Evolutionary conservation across 306 rosid species (phyloP).

Genomic region (Pyrus communis): DNA sequence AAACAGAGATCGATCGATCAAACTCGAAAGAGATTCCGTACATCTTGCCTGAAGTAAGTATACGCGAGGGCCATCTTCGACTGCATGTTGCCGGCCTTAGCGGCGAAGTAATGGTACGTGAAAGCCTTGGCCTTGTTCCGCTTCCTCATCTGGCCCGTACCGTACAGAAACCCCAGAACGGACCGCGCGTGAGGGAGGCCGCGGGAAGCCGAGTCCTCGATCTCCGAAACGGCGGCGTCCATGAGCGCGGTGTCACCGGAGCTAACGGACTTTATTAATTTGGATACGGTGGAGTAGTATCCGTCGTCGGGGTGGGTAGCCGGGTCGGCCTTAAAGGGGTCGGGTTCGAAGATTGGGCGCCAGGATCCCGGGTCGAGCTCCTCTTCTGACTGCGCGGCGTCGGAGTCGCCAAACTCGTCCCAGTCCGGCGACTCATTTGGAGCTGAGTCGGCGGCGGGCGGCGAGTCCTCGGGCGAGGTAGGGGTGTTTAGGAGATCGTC

Average conservation of each 20-base stretch:
- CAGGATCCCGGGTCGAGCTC: constrained; percentile 92
- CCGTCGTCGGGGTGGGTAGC: constrained; percentile 20
- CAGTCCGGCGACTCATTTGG: constrained; percentile 58
- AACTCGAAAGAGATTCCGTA: constrained; percentile 15
- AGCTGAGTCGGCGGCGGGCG: constrained; percentile 38
- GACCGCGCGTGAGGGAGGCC: constrained; percentile 69
- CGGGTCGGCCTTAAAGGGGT: constrained; percentile 20
- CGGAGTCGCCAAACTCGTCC: constrained; percentile 88
- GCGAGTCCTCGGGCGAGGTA: constrained; percentile 30
- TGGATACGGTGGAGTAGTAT: constrained; percentile 51
- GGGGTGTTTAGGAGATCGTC: constrained; percentile 61
- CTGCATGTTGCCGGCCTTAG: constrained; percentile 75
- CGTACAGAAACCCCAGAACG: constrained; percentile 65
- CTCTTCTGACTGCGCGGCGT: constrained; percentile 50
- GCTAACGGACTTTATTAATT: constrained; percentile 45
- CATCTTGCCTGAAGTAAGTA: constrained; percentile 80
- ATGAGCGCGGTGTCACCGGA: constrained; percentile 40
- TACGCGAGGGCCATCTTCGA: constrained; percentile 97
- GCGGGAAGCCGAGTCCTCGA: constrained; percentile 38
- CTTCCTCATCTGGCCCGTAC: constrained; percentile 68
- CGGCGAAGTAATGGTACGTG: constrained; percentile 66
- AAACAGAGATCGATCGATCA: neutral
- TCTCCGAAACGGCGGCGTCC: constrained; percentile 57
- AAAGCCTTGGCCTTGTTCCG: constrained; percentile 60
- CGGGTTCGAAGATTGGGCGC: constrained; percentile 84